Percentiles rank a stretch among this genome's conserved stretches.
These are phyloP conservation scores for Dothistroma septosporum DNA, from an alignment of 2,329 filamentous ascomycete species.

Conservation along the genomic window DNA sequence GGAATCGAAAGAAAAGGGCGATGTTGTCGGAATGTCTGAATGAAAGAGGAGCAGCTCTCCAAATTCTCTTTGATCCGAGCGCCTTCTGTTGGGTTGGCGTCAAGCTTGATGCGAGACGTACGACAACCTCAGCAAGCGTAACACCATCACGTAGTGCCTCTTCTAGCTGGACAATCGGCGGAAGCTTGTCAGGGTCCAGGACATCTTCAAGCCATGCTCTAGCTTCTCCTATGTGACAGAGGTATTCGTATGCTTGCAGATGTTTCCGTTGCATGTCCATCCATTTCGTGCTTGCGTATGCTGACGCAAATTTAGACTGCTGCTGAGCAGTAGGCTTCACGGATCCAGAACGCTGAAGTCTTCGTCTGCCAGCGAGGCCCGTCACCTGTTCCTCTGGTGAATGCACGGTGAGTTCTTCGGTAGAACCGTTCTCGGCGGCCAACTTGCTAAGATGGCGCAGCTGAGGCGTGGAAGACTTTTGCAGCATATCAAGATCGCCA, in stretches of 20 bases:
- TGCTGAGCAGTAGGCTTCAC: slow-evolving; percentile 51
- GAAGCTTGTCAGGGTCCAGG: slow-evolving; percentile 70
- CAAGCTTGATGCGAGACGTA: slow-evolving; percentile 75
- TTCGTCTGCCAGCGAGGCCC: slow-evolving; percentile 77
- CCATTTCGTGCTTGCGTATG: slow-evolving; percentile 76
- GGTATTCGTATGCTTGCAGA: slow-evolving; percentile 93
- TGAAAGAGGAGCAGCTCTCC: slow-evolving; percentile 77
- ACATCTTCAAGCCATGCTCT: slow-evolving; percentile 99
- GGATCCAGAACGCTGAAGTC: slow-evolving; percentile 65
- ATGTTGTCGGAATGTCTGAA: slow-evolving; percentile 98
- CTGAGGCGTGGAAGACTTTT: slow-evolving; percentile 85
- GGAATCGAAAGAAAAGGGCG: slow-evolving; percentile 87
- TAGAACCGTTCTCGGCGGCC: slow-evolving; percentile 63
- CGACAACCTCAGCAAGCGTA: slow-evolving; percentile 88
- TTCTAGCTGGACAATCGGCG: slow-evolving; percentile 88
- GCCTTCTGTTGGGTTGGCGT: slow-evolving; percentile 45
- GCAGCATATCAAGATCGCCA: slow-evolving; percentile 70
- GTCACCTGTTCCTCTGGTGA: slow-evolving; percentile 78
- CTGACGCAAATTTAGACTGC: slow-evolving; percentile 31
- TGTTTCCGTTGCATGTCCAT: slow-evolving; percentile 99
- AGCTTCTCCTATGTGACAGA: slow-evolving; percentile 97
- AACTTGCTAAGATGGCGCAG: slow-evolving; percentile 81
- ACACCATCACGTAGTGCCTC: slow-evolving; percentile 90
- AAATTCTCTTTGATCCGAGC: slow-evolving; percentile 60
- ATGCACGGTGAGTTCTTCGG: slow-evolving; percentile 76